Evolutionary conservation across 2,329 filamentous ascomycete genomes (phyloP).

Genomic region (Pseudohalonectria lignicola): DNA sequence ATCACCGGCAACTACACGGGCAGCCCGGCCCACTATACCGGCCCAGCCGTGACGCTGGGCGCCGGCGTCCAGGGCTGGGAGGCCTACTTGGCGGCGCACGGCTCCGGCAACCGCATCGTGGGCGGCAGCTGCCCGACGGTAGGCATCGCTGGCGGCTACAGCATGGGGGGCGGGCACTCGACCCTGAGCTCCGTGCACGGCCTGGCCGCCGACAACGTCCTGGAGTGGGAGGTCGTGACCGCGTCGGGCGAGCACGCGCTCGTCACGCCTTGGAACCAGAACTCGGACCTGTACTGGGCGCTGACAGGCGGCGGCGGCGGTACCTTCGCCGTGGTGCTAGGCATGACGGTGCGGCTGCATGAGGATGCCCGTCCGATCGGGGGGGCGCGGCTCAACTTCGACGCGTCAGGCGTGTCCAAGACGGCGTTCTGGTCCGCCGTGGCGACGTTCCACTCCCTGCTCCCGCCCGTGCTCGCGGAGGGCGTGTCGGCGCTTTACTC

Average conservation of each 20-base stretch:
- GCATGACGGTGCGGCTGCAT: constrained; percentile 16
- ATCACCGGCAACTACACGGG: constrained; percentile 12
- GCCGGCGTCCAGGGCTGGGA: constrained; percentile 35
- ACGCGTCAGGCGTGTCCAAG: not conserved
- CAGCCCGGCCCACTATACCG: constrained; percentile 27
- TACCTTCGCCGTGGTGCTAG: constrained; percentile 39
- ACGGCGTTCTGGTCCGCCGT: constrained; percentile 1
- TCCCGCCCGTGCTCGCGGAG: not conserved
- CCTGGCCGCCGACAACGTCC: constrained; percentile 39
- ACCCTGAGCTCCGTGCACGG: constrained; percentile 33
- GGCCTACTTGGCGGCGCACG: constrained; percentile 21
- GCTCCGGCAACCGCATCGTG: constrained; percentile 27
- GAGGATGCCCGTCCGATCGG: not conserved
- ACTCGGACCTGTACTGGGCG: constrained; percentile 45
- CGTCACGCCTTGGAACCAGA: constrained; percentile 25
- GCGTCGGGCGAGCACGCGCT: constrained; percentile 27
- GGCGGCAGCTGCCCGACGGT: constrained; percentile 37
- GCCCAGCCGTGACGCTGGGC: constrained; percentile 33
- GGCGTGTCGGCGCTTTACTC: not conserved
- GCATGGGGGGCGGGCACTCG: constrained; percentile 43
- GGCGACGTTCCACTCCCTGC: not conserved
- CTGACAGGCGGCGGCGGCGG: constrained; percentile 39
- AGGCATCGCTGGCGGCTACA: constrained; percentile 42
- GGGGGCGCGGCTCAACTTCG: not conserved
- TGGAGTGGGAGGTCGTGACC: constrained; percentile 37